A percentile compares a stretch with the other conserved stretches of the same genome.
These are phyloP conservation scores for Aspergillus neotritici DNA, from an alignment of 2,329 filamentous ascomycete genomes.

Conservation along the genomic window DNA sequence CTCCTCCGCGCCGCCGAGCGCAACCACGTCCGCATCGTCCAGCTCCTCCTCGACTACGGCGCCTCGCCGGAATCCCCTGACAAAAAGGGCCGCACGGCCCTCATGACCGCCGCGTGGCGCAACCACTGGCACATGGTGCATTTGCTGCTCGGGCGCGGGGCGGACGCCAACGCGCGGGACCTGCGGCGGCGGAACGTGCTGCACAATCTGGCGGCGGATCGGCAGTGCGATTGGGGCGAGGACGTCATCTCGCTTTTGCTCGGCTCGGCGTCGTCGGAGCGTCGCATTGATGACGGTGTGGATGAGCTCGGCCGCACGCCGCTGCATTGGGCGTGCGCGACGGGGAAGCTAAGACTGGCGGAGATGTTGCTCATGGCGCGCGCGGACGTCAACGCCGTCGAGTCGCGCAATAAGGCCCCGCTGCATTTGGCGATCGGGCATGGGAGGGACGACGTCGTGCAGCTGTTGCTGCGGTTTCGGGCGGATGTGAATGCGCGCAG, in stretches of 20 bases:
- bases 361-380: conserved; percentile 41
- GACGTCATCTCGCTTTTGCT: conserved; percentile 41
- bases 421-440: conserved; percentile 48
- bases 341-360: conserved; percentile 49
- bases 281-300: too few species aligned
- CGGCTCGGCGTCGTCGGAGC: too few species aligned
- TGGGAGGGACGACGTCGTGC: conserved; percentile 34
- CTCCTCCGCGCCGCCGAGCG: conserved; percentile 36
- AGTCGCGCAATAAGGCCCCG: conserved; percentile 41
- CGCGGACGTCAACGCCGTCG: conserved; percentile 41
- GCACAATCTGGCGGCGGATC: conserved; percentile 43
- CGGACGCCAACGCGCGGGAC: conserved; percentile 31
- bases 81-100: conserved; percentile 40
- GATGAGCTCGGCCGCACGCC: conserved; percentile 49
- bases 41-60: conserved; percentile 37
- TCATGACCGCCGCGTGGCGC: conserved; percentile 43
- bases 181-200: conserved; percentile 28
- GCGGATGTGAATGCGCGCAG: conserved; percentile 46
- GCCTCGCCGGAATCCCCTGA: conserved; percentile 35
- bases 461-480: conserved; percentile 39
- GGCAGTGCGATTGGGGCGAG: conserved; percentile 44
- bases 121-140: conserved; percentile 38
- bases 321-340: conserved; percentile 55
- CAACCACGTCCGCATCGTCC: conserved; percentile 41
- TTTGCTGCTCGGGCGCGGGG: conserved; percentile 32